Evolutionary conservation across 805 yeast genomes (phyloP).

Genomic region (Schwanniomyces vanrijiae): DNA sequence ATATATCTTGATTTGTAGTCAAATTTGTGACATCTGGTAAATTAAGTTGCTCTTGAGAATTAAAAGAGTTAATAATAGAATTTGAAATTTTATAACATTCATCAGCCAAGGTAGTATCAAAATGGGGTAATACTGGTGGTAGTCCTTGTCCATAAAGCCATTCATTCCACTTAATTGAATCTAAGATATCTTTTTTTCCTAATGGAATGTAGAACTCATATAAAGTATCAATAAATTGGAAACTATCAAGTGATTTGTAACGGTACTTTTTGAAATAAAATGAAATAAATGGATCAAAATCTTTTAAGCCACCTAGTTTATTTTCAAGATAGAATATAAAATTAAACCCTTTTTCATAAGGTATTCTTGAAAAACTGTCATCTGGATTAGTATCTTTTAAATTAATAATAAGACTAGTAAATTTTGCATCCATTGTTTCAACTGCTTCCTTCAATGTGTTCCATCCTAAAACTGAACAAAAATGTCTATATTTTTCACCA

Average conservation of each 20-base stretch:
- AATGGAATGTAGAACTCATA: conserved; percentile 22
- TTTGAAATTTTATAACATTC: conserved; percentile 22
- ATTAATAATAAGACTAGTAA: conserved; percentile 24
- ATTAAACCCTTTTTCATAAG: conserved; percentile 37
- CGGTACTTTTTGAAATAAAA: conserved; percentile 27
- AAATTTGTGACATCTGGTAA: conserved; percentile 17
- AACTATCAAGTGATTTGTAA: conserved; percentile 26
- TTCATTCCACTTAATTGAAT: conserved; percentile 25
- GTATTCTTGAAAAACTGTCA: conserved; percentile 31
- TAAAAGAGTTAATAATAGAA: conserved; percentile 17
- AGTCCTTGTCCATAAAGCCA: conserved; percentile 30
- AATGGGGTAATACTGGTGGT: conserved; percentile 24
- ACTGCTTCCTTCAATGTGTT: conserved; percentile 25
- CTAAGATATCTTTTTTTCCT: conserved; percentile 18
- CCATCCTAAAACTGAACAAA: conserved; percentile 33
- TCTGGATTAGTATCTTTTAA: conserved; percentile 24
- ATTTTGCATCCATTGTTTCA: conserved; percentile 17
- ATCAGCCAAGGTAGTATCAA: conserved; percentile 28
- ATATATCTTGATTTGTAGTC: conserved; percentile 24
- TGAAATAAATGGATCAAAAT: conserved; percentile 28
- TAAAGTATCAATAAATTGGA: conserved; percentile 24
- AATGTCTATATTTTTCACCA: conserved; percentile 33
- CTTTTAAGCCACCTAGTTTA: conserved; percentile 20
- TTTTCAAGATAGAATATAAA: conserved; percentile 28
- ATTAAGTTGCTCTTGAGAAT: background rate